Evolutionary conservation across 371 early-diverging fungal genomes (phyloP).

Genomic region (Mortierella sp.): DNA sequence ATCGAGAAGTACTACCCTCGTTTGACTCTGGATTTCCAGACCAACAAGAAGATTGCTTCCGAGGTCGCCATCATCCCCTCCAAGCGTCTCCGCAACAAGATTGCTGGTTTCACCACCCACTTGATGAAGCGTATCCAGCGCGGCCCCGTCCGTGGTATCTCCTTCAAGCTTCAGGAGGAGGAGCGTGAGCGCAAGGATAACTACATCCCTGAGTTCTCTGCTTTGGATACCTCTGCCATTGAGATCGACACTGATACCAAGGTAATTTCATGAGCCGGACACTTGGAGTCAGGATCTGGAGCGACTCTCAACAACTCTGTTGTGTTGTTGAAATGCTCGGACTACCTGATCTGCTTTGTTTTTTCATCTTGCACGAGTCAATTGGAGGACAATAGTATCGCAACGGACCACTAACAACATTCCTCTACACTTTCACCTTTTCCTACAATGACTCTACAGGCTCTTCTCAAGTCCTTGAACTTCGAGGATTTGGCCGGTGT

Average conservation of each 20-base stretch:
- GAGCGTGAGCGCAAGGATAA: slow-evolving; percentile 99
- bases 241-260: slow-evolving; percentile 97
- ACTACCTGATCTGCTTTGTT: too few species aligned
- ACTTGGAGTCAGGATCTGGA: too few species aligned
- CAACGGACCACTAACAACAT: slow-evolving; percentile 13
- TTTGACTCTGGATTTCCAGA: slow-evolving; percentile 99
- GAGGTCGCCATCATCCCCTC: slow-evolving; percentile 99
- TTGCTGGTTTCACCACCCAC: slow-evolving; percentile 99
- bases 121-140: slow-evolving; percentile 99
- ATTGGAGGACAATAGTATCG: too few species aligned
- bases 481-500: slow-evolving; percentile 87
- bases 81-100: slow-evolving; percentile 99
- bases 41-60: slow-evolving; percentile 99
- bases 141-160: slow-evolving; percentile 99
- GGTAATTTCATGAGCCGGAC: too few species aligned
- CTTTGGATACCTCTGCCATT: slow-evolving; percentile 94
- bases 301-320: too few species aligned
- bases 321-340: too few species aligned
- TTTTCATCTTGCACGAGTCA: too few species aligned
- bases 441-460: slow-evolving; percentile 64
- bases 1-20: slow-evolving; percentile 99
- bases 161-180: slow-evolving; percentile 99
- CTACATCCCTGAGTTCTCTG: slow-evolving; percentile 99
- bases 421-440: slow-evolving; percentile 14
- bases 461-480: slow-evolving; percentile 96